Evolutionary conservation across 176 grass and related monocot genomes (phyloP), one percentile per base, ranked within the genome.

Genomic region (Olyra latifolia): DNA sequence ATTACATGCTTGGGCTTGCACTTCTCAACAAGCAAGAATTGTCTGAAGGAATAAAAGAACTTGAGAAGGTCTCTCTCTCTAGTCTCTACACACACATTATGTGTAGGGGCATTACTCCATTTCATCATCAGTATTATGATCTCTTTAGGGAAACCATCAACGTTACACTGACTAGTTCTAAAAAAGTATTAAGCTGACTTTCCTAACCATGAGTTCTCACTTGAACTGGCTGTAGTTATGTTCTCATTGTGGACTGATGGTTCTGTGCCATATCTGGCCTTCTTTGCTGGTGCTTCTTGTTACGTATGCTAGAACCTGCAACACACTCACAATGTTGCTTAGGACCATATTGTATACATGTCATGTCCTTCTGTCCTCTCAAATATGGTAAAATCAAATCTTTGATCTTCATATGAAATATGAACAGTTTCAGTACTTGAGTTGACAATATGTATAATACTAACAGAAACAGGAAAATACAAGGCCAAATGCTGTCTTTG

Each of bases 1-100:
- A 98, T 82, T 94, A 89, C 76, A 92, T 98, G 91, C 83, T 98
- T 15, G 83, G 90, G 47, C 86, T 91, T 80, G 86, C 95, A 83
- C 80, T 94, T 75, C 80, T 98, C 62, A 89, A 89, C 66, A 89
- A 64, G 64, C 69, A 94, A 74, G 84, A 92, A 53, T 87, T 90
- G 66, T 32, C 74, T 65, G 85, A 86, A 83, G 95, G 90, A 83
- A 98, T 94, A 63, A 98, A 98, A 83, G 60, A 87, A 92, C 70
- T 93, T 32, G 90, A 98, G 81, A 98, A 94, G 95, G 95, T 98
- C 2, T 35, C 40, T 67, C 29, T 48, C 30, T 66, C 6, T 77
- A 63, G 39, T 47, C 71, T 57, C 80, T 72, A 27, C 59, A 16
- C 58, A 62, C 54, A 24, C 45, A 47, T 53, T 32, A 15, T 23